phyloP scores from a whole-genome alignment of 148 eudicot species.

The Selenicereus undatus region DNA sequence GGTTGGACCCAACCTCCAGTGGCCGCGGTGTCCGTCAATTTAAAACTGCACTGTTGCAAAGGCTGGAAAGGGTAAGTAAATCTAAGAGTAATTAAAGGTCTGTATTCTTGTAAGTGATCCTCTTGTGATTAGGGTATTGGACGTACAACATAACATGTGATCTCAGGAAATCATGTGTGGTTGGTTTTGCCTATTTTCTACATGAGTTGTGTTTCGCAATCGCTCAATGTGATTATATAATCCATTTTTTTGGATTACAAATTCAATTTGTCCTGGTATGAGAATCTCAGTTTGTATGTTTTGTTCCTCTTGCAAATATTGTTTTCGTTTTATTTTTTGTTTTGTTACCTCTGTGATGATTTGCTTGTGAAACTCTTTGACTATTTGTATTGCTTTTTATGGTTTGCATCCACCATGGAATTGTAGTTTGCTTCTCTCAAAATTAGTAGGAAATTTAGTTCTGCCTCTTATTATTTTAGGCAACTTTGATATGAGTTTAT shows the following conservation, averaged over 20 bases:
- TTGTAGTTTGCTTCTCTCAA: background rate
- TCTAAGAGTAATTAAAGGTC: background rate
- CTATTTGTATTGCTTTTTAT: background rate
- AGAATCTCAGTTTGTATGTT: background rate
- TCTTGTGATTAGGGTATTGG: background rate
- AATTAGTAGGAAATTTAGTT: background rate
- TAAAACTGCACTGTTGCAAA: slow-evolving; percentile 92
- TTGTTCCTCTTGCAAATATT: background rate
- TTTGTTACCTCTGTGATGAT: background rate
- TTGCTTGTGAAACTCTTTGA: background rate
- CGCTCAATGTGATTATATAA: background rate
- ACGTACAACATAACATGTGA: background rate
- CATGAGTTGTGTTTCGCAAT: background rate
- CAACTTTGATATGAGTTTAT: background rate
- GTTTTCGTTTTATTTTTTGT: background rate
- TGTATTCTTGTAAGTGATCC: background rate
- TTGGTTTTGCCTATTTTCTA: background rate
- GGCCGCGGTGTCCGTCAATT: slow-evolving; percentile 99
- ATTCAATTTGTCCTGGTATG: background rate
- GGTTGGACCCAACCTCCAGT: slow-evolving; percentile 88
- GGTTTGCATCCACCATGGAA: too few species aligned
- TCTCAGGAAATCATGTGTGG: background rate
- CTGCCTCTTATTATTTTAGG: background rate
- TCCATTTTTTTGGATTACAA: background rate
- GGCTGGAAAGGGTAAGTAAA: slow-evolving; percentile 73